Evolutionary conservation across 1,139 yeast species (phyloP), one percentile per base, ranked within the genome.

Genomic region (Zygotorulaspora mrakii): DNA sequence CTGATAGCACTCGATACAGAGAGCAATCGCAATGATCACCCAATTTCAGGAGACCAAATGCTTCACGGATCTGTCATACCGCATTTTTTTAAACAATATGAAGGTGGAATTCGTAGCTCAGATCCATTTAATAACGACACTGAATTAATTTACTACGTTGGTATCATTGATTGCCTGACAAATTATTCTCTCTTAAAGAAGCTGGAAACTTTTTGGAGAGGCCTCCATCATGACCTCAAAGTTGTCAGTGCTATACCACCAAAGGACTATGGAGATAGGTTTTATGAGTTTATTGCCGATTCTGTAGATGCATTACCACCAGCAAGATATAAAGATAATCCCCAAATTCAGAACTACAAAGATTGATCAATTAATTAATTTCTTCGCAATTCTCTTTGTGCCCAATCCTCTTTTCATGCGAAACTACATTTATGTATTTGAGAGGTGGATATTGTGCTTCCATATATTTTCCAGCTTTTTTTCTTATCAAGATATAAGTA

Each of bases 81-180:
- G 57, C 55, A 78, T 55, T 69, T 72, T 28, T 86, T 87, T 54
- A 86, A 86, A 59, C 79, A 80, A 8, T 88, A 81, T 55, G 86
- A 84, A 60, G 96, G 96, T 16, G 98, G 97, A 5, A 79, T 86
- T 32, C 69, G 83, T 40, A 82, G 94, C 1, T 81, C 95, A 0
- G 77, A 82, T 54, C 77, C 70, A 36, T 59, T 73, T 36, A 74
- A 86, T 54, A 71, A 75, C 36, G 87, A 88, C 18, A 61, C 77
- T 33, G 71, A 76, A 18, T 78, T 83, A 44, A 77, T 94, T 10
- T 94, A 94, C 64, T 94, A 89, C 57, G 67, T 94, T 53, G 98
- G 98, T 10, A 81, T 94, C 33, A 94, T 94, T 54, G 99, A 94
- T 60, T 89, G 95, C 64, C 69, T 94, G 49, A 94, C 98, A 0